Base-by-base conservation (phyloP, 2,329 filamentous ascomycete species). In the Monilinia vaccinii-corymbosi region DNA sequence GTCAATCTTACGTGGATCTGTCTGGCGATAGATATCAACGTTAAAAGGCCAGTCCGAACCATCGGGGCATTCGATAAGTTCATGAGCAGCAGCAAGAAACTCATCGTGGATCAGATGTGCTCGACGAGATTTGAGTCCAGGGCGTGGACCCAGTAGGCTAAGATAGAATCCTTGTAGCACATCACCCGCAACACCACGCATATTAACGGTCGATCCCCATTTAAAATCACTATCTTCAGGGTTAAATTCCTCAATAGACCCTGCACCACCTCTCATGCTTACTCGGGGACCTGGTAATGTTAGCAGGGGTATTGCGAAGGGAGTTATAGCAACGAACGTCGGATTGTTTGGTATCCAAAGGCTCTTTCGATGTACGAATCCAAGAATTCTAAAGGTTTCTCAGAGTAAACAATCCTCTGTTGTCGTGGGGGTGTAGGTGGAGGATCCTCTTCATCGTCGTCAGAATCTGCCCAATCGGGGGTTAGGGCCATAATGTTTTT, bases 341-440 rank as follows among this genome's bases (percentile, higher is more conserved):
- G 65, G 14, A 71, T 61, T 28, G 64, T 66, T 5, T 66, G 67
- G 60, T 62, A 67, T 0, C 68, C 70, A 59, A 64, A 63, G 28
- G 62, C 56, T 47, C 70, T 66, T 46, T 71, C 66, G 42, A 64
- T 21, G 59, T 71, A 71, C 1, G 42, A 60, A 51, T 71, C 69
- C 32, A 71, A 49, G 44, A 70, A 71, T 46, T 70, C 63, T 23
- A 71, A 51, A 16, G 70, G 67, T 23, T 66, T 68, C 48, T 70
- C 66, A 4, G 64, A 55, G 55, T 60, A 66, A n/a, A 64, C 38
- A 21, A 70, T 67, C 52, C 63, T 49, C 23, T 68, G 61, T 28
- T 65, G 34, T 23, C 56, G 60, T 5, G 63, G 63, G 10, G 42
- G 42, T 14, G 63, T 55, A 25, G 59, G 28, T 10, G 51, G n/a